Conservation (phyloP, 1,139 yeast genomes). For the Barnettozyma hawaiiensis region DNA sequence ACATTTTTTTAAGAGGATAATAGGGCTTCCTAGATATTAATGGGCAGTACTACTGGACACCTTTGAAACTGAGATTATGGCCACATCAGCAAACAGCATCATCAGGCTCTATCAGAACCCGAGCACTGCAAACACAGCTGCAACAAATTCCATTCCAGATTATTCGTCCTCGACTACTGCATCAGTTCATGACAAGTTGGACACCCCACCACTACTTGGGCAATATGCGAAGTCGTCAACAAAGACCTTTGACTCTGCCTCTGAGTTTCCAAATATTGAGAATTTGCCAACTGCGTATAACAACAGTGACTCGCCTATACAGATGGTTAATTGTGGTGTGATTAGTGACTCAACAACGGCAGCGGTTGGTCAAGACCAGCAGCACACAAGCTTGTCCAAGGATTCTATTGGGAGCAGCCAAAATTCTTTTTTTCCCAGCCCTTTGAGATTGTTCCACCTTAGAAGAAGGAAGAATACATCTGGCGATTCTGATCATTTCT, state of each 20-base stretch:
- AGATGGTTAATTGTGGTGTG: neutral
- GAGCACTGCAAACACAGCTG: conserved; percentile 8
- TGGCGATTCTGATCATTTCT: neutral
- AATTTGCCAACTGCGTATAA: conserved; percentile 13
- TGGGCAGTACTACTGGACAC: neutral
- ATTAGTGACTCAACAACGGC: neutral
- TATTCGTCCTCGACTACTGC: neutral
- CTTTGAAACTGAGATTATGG: conserved; percentile 2
- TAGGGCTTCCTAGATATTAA: neutral
- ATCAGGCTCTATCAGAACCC: conserved; percentile 15
- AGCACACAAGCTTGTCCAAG: neutral
- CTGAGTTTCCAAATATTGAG: conserved; percentile 7
- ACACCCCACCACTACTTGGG: neutral
- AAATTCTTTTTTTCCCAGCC: conserved; percentile 12
- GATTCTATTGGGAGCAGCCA: neutral
- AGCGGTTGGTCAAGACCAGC: neutral
- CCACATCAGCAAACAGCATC: conserved; percentile 14
- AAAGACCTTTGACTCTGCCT: conserved; percentile 1
- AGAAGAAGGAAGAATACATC: neutral
- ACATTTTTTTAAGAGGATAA: neutral
- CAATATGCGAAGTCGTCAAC: neutral
- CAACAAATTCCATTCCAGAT: neutral
- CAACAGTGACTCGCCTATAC: neutral
- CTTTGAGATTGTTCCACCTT: conserved; percentile 10
- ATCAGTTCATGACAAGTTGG: neutral